Evolutionary conservation across 805 yeast genomes (phyloP).

Genomic region (Candida germanica): DNA sequence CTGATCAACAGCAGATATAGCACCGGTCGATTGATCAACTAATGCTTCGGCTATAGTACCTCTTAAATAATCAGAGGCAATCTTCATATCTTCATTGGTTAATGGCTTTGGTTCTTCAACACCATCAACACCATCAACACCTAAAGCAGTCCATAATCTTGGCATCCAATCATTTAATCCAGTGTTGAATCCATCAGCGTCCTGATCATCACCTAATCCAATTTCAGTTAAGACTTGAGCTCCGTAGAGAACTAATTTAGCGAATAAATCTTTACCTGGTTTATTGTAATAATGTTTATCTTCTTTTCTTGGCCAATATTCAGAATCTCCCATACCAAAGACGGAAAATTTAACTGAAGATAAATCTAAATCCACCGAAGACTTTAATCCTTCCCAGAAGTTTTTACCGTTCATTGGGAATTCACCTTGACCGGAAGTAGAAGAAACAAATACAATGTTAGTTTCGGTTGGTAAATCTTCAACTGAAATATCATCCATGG

Average conservation of each 20-base stretch:
- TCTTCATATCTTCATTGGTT: conserved; percentile 94
- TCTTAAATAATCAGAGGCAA: conserved; percentile 80
- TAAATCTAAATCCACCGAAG: conserved; percentile 61
- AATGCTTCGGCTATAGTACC: conserved; percentile 92
- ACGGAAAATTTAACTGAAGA: conserved; percentile 55
- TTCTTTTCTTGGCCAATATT: conserved; percentile 96
- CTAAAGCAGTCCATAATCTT: conserved; percentile 80
- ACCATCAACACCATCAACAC: conserved; percentile 77
- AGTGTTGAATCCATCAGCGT: conserved; percentile 90
- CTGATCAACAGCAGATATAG: conserved; percentile 85
- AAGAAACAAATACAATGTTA: conserved; percentile 64
- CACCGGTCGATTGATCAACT: conserved; percentile 79
- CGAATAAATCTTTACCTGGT: conserved; percentile 73
- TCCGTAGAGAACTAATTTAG: conserved; percentile 65
- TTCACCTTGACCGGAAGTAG: conserved; percentile 87
- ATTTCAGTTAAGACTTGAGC: conserved; percentile 69
- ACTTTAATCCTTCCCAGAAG: conserved; percentile 71
- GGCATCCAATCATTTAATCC: conserved; percentile 90
- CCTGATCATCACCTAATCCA: conserved; percentile 96
- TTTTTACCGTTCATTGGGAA: conserved; percentile 78
- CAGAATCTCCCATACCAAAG: conserved; percentile 78
- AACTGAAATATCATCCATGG: conserved; percentile 68
- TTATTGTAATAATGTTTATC: conserved; percentile 92
- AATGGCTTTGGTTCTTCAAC: conserved; percentile 87
- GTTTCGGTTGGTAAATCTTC: conserved; percentile 74